Evolutionary conservation across 2,329 filamentous ascomycete genomes (phyloP).

Genomic region (Tolypocladium album): DNA sequence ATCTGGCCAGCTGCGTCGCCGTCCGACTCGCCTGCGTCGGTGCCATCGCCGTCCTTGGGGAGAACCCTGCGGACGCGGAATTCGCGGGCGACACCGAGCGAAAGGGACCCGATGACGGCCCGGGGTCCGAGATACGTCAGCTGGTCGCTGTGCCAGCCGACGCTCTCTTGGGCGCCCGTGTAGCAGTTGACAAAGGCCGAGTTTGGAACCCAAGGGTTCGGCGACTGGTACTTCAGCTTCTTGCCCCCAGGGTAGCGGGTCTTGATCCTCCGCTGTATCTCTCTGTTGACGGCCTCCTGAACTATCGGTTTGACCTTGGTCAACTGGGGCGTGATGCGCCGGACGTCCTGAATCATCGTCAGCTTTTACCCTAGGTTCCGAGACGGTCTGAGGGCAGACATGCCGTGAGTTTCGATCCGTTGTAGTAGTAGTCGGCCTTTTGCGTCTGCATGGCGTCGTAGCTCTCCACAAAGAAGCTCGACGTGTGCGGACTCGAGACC

Average conservation of each 20-base stretch:
- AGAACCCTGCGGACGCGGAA: constrained; percentile 77
- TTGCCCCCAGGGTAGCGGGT: constrained; percentile 55
- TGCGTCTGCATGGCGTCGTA: constrained; percentile 58
- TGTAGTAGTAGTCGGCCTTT: constrained; percentile 75
- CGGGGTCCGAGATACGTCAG: constrained; percentile 86
- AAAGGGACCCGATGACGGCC: constrained; percentile 80
- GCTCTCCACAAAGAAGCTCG: constrained; percentile 71
- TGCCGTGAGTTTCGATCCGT: constrained; percentile 61
- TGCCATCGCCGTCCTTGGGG: constrained; percentile 38
- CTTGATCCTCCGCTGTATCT: constrained; percentile 62
- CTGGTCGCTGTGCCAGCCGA: constrained; percentile 89
- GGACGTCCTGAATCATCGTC: constrained; percentile 49
- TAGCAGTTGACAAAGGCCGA: constrained; percentile 95
- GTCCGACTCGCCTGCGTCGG: constrained; percentile 27
- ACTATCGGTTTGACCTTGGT: constrained; percentile 58
- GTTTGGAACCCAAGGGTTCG: constrained; percentile 69
- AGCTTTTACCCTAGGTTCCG: not conserved
- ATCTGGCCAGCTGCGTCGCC: constrained; percentile 73
- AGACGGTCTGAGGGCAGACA: not conserved
- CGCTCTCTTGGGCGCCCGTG: constrained; percentile 65
- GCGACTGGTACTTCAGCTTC: constrained; percentile 70
- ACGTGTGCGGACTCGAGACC: constrained; percentile 76
- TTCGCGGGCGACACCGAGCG: constrained; percentile 83
- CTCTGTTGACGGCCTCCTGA: constrained; percentile 63
- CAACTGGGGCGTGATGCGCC: constrained; percentile 66